phyloP scores from a whole-genome alignment of 192 early-diverging fungal genomes.

The Dissophora ornata region DNA sequence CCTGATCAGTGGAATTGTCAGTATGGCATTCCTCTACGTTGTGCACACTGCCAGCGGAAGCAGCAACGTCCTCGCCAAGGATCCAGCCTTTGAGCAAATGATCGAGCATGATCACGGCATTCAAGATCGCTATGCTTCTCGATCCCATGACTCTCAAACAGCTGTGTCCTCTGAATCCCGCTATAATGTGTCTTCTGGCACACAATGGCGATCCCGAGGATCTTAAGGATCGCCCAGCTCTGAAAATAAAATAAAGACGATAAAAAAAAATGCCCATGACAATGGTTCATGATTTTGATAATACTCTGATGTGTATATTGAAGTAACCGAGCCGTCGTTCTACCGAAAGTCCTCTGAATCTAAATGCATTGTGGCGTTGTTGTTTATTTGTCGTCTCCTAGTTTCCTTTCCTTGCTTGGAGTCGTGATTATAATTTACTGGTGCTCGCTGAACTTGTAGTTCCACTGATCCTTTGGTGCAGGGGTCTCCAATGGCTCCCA shows the following conservation, averaged over 20 bases:
- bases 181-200: constrained; percentile 10
- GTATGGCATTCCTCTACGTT: constrained; percentile 77
- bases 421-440: constrained; percentile 17
- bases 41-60: constrained; percentile 69
- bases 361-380: neutral
- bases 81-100: constrained; percentile 34
- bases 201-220: constrained; percentile 41
- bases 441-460: constrained; percentile 64
- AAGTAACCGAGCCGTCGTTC: constrained; percentile 1
- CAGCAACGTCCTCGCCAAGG: constrained; percentile 49
- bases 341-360: neutral
- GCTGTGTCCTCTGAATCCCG: constrained; percentile 12
- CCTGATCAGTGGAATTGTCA: constrained; percentile 81
- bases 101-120: constrained; percentile 22
- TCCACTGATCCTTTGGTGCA: constrained; percentile 87
- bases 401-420: neutral
- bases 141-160: constrained; percentile 1
- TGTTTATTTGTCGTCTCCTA: neutral
- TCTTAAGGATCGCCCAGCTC: neutral
- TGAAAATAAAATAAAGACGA: neutral
- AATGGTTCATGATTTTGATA: no score
- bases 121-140: constrained; percentile 2
- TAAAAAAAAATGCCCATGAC: no score
- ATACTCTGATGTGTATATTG: constrained; percentile 23
- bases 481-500: constrained; percentile 87